Evolutionary conservation across 148 eudicot genomes (phyloP).

Genomic region (Cornus controversa): DNA sequence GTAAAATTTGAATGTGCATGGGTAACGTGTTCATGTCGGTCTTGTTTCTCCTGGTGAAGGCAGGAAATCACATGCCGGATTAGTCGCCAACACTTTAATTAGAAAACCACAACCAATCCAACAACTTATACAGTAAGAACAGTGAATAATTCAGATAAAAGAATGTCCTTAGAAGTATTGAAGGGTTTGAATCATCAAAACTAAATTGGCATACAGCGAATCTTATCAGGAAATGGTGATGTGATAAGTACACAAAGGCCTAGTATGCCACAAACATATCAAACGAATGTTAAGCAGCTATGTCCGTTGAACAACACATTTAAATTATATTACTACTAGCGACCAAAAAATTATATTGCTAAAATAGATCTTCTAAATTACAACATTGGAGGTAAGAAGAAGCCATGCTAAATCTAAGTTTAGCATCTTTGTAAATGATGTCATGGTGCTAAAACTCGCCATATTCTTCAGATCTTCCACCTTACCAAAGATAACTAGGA

Average conservation of each 20-base stretch:
- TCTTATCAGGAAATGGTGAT: neutral
- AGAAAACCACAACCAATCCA: conserved; percentile 9
- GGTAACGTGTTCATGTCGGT: conserved; percentile 18
- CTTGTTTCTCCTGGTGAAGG: conserved; percentile 43
- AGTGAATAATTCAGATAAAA: neutral
- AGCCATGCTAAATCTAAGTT: neutral
- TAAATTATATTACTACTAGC: neutral
- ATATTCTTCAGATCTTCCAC: neutral
- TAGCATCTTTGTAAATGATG: neutral
- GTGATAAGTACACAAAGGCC: neutral
- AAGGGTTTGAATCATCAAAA: neutral
- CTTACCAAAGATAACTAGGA: neutral
- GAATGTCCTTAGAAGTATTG: neutral
- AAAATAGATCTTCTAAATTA: neutral
- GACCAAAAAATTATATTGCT: neutral
- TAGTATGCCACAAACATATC: neutral
- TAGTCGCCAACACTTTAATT: neutral
- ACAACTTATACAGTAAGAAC: neutral
- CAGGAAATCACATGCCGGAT: conserved; percentile 12
- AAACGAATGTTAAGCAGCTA: neutral
- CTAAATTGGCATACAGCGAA: neutral
- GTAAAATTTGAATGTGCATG: conserved; percentile 41
- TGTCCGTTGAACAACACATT: neutral
- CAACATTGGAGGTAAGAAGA: neutral
- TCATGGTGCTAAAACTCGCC: neutral